Evolutionary conservation across 768 basidiomycete species (phyloP).

Genomic region (Megacollybia marginata): DNA sequence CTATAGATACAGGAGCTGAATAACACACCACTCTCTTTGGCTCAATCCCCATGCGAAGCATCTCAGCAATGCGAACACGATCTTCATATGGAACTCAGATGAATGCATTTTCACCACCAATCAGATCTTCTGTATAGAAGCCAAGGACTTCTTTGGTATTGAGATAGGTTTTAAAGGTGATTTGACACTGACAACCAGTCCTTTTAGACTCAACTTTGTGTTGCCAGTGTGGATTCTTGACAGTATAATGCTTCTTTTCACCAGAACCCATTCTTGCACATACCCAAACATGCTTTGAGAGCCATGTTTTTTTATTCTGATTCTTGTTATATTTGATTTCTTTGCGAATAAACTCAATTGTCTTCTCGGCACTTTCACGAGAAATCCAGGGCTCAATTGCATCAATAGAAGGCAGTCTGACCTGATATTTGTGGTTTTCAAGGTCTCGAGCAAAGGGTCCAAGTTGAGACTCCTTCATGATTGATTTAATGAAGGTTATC

Average conservation of each 20-base stretch:
- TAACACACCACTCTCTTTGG: not conserved
- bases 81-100: not conserved
- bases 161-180: conserved; percentile 1
- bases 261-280: conserved; percentile 3
- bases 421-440: not conserved
- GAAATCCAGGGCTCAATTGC: not conserved
- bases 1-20: too few relatives aligned
- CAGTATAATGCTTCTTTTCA: conserved; percentile 1
- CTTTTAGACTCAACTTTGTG: not conserved
- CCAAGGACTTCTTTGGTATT: conserved; percentile 1
- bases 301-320: not conserved
- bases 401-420: not conserved
- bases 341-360: conserved; percentile 1
- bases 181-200: not conserved
- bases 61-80: not conserved
- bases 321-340: conserved; percentile 1
- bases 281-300: conserved; percentile 1
- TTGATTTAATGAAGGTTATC: too few relatives aligned
- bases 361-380: not conserved
- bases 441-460: not conserved
- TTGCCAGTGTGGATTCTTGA: not conserved
- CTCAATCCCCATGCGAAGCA: not conserved
- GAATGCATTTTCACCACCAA: not conserved
- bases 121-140: not conserved
- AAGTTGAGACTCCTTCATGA: too few relatives aligned